Percentiles rank a stretch among this genome's conserved stretches.
Evolutionary conservation across 179 eudicot species (phyloP).

Genomic region (Spinacia oleracea): DNA sequence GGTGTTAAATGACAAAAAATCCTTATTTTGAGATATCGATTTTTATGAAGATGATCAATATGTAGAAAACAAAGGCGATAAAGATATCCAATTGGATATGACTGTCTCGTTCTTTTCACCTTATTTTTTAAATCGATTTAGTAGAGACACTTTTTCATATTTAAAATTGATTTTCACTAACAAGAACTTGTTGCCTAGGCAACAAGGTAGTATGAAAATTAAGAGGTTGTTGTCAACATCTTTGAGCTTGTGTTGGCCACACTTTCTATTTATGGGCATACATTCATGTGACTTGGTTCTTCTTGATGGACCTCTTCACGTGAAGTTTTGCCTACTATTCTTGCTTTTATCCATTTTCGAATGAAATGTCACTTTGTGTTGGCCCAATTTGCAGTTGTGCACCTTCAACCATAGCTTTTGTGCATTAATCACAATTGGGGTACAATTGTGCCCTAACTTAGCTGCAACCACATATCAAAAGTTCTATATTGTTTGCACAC

Average conservation of each 20-base stretch:
- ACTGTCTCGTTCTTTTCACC: no score
- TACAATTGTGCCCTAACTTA: background rate
- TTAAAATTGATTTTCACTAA: no score
- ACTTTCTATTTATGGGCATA: background rate
- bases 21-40: background rate
- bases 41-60: background rate
- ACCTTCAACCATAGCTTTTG: background rate
- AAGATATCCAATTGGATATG: no score
- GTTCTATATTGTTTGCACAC: conserved; percentile 10
- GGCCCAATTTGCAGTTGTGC: background rate
- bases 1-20: no score
- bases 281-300: conserved; percentile 20
- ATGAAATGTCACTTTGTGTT: background rate
- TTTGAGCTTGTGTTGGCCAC: conserved; percentile 26
- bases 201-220: no score
- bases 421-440: background rate
- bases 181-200: no score
- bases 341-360: conserved; percentile 1
- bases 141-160: no score
- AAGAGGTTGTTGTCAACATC: conserved; percentile 23
- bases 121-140: no score
- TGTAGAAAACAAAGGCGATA: background rate
- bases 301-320: conserved; percentile 26
- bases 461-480: background rate
- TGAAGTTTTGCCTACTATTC: conserved; percentile 3